phyloP scores from a whole-genome alignment of 257 asterid species.

The Rubia yunnanensis region DNA sequence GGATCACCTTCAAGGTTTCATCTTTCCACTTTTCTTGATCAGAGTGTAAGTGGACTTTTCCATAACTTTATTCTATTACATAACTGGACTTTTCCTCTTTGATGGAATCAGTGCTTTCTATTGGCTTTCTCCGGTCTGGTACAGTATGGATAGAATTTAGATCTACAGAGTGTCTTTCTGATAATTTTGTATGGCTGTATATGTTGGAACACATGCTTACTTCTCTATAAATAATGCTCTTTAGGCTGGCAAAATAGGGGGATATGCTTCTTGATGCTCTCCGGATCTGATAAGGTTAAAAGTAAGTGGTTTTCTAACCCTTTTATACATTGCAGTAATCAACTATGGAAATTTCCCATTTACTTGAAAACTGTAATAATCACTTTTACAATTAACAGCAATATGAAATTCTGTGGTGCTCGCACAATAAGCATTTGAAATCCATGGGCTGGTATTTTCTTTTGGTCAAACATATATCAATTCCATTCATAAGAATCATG shows the following conservation, averaged over 20 bases:
- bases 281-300: not conserved
- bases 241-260: not conserved
- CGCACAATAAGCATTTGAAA: not conserved
- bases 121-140: not conserved
- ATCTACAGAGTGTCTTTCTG: not conserved
- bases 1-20: not conserved
- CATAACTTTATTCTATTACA: not conserved
- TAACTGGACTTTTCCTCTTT: not conserved
- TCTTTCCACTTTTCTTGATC: slow-evolving; percentile 2
- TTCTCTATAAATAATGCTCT: not conserved
- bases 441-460: not conserved
- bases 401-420: not conserved
- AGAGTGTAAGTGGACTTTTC: not conserved
- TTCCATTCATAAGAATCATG: no score
- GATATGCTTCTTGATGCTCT: not conserved
- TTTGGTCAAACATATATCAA: not conserved
- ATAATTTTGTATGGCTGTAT: not conserved
- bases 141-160: no score
- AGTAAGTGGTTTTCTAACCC: not conserved
- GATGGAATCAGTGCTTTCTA: not conserved
- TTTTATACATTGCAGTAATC: no score
- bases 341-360: not conserved
- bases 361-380: not conserved
- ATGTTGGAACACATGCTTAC: not conserved
- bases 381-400: not conserved